Evolutionary conservation across 352 stramenopile genomes (phyloP), one percentile per base, ranked within the genome.

Genomic region (Phytophthora cactorum): DNA sequence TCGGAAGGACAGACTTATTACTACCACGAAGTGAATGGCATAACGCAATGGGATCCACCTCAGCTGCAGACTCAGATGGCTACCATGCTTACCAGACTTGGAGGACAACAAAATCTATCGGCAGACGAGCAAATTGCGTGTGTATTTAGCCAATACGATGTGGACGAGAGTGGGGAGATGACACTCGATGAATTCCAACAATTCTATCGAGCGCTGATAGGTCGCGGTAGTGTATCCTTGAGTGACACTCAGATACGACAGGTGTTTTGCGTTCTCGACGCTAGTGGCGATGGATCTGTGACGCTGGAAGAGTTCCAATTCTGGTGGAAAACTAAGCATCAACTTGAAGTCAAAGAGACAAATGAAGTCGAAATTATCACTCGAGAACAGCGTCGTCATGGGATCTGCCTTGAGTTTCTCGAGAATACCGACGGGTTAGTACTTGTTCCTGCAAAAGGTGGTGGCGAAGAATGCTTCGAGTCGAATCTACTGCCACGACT

Each of bases 301-400:
- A 91, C 68, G 55, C 56, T 91, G 2, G 83, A 91, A 3, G 85
- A 93, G 59, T 93, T 93, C 60, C 74, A 81, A 46, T 39, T 84
- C n/a, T 93, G 85, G 85, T 92, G 85, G 85, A 76, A 79, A 59
- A 84, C 85, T 1, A 93, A 91, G 34, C 62, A 89, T 3, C 65
- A 84, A 52, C 61, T 93, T 3, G 79, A 90, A 56, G 60, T 77
- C 4, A 77, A 88, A 15, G 85, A 83, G 15, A 79, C 61, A 0
- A 73, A 78, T 3, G 67, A 83, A 25, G 52, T 64, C 11, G 78
- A 77, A 9, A 61, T 45, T 1, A 52, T 61, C 15, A 77, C 67
- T 22, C 64, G 66, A 4, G 28, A 68, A 0, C n/a, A 71, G 10
- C 74, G 65, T 14, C 59, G 64, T 4, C 66, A 66, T 11, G 54